Evolutionary conservation across 2,329 filamentous ascomycete genomes (phyloP).

Genomic region (Alternaria ventricosa): DNA sequence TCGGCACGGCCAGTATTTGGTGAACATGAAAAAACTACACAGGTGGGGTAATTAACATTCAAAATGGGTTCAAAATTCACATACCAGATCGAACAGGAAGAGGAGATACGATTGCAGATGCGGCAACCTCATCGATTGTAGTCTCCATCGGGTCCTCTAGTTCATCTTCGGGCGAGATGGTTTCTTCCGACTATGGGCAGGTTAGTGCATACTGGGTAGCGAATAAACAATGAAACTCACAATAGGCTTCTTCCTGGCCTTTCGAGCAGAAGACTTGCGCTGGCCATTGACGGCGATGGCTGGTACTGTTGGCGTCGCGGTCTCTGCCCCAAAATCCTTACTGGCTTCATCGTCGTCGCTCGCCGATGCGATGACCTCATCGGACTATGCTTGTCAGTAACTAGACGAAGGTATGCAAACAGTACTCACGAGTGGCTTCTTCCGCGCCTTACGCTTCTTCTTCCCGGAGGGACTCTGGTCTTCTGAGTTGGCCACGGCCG

Average conservation of each 20-base stretch:
- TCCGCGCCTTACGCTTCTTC: conserved; percentile 36
- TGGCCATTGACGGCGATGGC: conserved; percentile 23
- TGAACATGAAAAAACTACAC: background rate
- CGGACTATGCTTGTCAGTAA: conserved; percentile 31
- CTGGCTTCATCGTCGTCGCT: conserved; percentile 29
- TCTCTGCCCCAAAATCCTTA: conserved; percentile 20
- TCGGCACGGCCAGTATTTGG: conserved; percentile 2
- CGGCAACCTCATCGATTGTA: conserved; percentile 20
- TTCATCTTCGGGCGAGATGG: conserved; percentile 39
- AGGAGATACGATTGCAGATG: conserved; percentile 22
- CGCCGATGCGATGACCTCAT: conserved; percentile 41
- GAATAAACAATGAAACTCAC: conserved; percentile 24
- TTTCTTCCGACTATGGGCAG: conserved; percentile 33
- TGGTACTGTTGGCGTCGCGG: conserved; percentile 18
- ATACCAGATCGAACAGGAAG: conserved; percentile 36
- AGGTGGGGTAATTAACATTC: background rate
- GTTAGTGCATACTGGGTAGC: conserved; percentile 5
- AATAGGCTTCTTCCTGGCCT: conserved; percentile 38
- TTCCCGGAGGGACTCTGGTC: conserved; percentile 33
- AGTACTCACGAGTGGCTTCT: conserved; percentile 36
- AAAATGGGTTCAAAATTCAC: conserved; percentile 14
- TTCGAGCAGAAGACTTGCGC: conserved; percentile 35
- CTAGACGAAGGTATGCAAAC: background rate
- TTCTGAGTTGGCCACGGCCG: conserved; percentile 22
- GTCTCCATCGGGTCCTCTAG: conserved; percentile 30